phyloP scores from a whole-genome alignment of 2,329 filamentous ascomycete genomes.

The Apiospora koreana region DNA sequence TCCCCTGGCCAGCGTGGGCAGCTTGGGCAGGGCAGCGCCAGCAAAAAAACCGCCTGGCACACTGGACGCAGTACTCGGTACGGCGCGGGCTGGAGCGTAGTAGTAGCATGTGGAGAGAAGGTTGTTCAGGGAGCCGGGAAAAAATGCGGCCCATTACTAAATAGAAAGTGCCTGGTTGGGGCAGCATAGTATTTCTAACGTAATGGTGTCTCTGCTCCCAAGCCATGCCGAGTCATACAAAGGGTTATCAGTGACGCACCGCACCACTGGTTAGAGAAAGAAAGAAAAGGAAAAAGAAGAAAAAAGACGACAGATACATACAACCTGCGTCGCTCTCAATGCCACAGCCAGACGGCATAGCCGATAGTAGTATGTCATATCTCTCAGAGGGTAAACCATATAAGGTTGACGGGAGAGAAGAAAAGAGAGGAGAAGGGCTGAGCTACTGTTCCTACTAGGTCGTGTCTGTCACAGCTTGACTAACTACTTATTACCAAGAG shows the following conservation, averaged over 20 bases:
- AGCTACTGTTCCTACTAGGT: too few relatives aligned
- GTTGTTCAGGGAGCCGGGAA: neutral
- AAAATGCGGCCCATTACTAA: conserved; percentile 9
- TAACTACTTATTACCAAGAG: too few relatives aligned
- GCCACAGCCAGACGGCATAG: too few relatives aligned
- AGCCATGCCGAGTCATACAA: conserved; percentile 7
- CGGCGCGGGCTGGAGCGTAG: neutral
- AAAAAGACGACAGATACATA: neutral
- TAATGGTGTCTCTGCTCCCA: conserved; percentile 3
- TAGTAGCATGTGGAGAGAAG: conserved; percentile 6
- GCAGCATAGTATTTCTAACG: neutral
- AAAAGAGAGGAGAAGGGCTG: too few relatives aligned
- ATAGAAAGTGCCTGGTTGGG: conserved; percentile 9
- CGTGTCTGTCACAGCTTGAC: too few relatives aligned
- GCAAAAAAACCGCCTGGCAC: too few relatives aligned
- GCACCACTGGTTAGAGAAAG: neutral
- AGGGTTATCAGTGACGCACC: conserved; percentile 11
- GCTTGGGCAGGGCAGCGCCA: too few relatives aligned
- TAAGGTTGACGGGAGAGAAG: too few relatives aligned
- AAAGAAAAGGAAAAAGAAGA: neutral
- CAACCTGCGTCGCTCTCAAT: neutral
- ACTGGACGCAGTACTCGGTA: neutral
- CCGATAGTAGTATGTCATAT: too few relatives aligned
- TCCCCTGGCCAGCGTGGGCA: neutral
- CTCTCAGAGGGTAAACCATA: too few relatives aligned